Evolutionary conservation across 352 stramenopile species (phyloP), one percentile per base, ranked within the genome.

Genomic region (Globisporangium acanthophoron): DNA sequence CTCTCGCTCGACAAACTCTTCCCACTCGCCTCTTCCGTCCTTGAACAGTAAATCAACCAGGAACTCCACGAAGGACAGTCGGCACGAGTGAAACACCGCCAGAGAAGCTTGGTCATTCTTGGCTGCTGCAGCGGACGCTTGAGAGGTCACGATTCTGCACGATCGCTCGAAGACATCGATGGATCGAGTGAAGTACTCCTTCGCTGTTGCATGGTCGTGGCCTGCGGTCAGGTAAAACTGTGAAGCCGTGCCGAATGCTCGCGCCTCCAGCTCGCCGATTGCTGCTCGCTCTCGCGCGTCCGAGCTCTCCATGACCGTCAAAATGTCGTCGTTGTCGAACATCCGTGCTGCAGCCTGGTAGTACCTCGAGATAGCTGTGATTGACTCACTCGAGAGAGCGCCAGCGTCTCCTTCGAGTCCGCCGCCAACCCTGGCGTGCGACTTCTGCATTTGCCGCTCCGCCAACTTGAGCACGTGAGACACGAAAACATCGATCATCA

Each of bases 401-500:
- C 55, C 35, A 11, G 46, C 16, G 8, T n/a, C 40, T 6, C 33
- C 29, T 5, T n/a, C 21, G 15, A 43, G 35, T 5, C 31, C 27
- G 12, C 0, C 29, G 15, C 61, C 66, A 6, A 49, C 45, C 18
- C 45, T 53, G 47, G 48, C 24, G 0, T 54, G 61, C 0, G 62
- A 62, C 57, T 79, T 72, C 44, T 88, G 74, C 8, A 71, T 51
- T 62, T 90, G 79, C 0, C 77, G 74, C 58, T 87, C 76, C 13
- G 85, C 73, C 13, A 92, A 55, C 58, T 89, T 94, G 33, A 89
- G 71, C 20, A 94, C 75, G 33, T 94, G 84, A 1, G 78, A 86
- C 39, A 91, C 80, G 58, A 90, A 94, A 7, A 92, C 81, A 16
- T 91, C 71, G 13, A 92, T 73, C 84, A 94, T 94, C 12, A 82